Percentiles rank a stretch among this genome's conserved stretches.
Conservation (phyloP, 2,329 filamentous ascomycete genomes). For the Paecilomyces sp. region DNA sequence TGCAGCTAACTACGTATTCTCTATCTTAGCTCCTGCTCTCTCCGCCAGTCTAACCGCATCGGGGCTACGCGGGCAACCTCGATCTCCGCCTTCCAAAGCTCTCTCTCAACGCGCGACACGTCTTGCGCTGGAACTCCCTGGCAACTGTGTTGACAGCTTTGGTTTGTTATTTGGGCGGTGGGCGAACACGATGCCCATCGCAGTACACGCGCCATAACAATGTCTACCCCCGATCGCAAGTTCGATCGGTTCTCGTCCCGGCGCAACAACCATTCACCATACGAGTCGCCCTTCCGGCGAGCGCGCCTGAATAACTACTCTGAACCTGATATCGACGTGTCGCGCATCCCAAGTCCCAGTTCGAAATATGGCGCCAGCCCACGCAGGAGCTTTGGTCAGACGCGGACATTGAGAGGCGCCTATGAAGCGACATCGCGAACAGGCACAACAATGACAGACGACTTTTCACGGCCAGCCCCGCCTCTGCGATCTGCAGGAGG, state of each 20-base stretch:
- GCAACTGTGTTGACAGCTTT: background rate
- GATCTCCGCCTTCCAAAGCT: background rate
- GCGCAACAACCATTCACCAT: constrained; percentile 18
- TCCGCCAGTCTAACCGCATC: background rate
- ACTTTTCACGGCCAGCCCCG: constrained; percentile 7
- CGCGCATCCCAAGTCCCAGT: constrained; percentile 20
- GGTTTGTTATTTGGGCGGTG: background rate
- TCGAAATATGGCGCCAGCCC: constrained; percentile 20
- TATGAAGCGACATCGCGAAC: constrained; percentile 28
- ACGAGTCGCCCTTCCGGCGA: constrained; percentile 25
- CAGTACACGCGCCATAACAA: constrained; percentile 11
- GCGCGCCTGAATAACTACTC: constrained; percentile 15
- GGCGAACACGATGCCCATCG: background rate
- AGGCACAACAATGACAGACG: constrained; percentile 19
- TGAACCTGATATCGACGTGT: constrained; percentile 20
- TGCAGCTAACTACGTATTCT: background rate
- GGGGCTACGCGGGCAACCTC: background rate
- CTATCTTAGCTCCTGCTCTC: background rate
- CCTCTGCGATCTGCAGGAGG: constrained; percentile 7
- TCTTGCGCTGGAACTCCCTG: background rate
- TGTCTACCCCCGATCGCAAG: constrained; percentile 26
- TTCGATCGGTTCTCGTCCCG: constrained; percentile 21
- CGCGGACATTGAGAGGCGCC: constrained; percentile 32
- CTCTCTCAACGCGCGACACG: background rate
- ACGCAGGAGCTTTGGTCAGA: constrained; percentile 26